phyloP scores from a whole-genome alignment of 495 filamentous ascomycete species.

The Margaritispora aquatica region DNA sequence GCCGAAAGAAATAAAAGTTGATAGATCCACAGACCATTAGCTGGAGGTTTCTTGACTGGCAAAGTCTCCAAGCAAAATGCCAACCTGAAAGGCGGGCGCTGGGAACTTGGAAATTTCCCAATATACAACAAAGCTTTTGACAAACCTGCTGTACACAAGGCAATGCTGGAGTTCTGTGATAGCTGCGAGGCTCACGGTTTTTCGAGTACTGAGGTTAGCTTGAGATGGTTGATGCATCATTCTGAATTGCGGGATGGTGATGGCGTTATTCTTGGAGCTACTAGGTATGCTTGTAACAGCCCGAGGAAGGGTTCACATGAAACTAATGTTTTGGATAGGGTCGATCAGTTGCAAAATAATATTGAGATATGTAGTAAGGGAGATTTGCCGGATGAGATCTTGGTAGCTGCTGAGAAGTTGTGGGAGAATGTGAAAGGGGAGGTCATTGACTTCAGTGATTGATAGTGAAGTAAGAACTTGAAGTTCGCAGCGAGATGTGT shows the following conservation, averaged over 20 bases:
- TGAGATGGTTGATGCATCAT: slow-evolving; percentile 51
- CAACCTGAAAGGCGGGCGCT: slow-evolving; percentile 6
- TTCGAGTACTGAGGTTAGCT: slow-evolving; percentile 40
- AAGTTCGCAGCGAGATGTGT: too few species aligned
- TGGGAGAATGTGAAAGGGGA: slow-evolving; percentile 1
- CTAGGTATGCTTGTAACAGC: slow-evolving; percentile 12
- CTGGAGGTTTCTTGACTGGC: slow-evolving; percentile 40
- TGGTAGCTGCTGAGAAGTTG: slow-evolving; percentile 22
- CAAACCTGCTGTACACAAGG: slow-evolving; percentile 27
- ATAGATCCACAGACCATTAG: slow-evolving; percentile 29
- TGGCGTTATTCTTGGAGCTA: slow-evolving; percentile 45
- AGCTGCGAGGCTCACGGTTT: slow-evolving; percentile 35
- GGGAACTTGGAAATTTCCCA: slow-evolving; percentile 29
- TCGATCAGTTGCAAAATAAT: slow-evolving; percentile 42
- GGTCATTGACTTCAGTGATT: background rate
- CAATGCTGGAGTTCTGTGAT: slow-evolving; percentile 36
- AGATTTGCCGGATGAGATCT: slow-evolving; percentile 38
- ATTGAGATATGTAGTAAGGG: slow-evolving; percentile 38
- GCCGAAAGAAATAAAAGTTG: too few species aligned
- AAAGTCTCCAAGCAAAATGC: slow-evolving; percentile 29
- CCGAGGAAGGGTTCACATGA: background rate
- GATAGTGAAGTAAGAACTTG: background rate
- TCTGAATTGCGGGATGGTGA: slow-evolving; percentile 42
- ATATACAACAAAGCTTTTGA: slow-evolving; percentile 34
- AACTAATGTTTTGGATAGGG: background rate